phyloP scores from a whole-genome alignment of 2,329 filamentous ascomycete species.

The Apiospora pterosperma region DNA sequence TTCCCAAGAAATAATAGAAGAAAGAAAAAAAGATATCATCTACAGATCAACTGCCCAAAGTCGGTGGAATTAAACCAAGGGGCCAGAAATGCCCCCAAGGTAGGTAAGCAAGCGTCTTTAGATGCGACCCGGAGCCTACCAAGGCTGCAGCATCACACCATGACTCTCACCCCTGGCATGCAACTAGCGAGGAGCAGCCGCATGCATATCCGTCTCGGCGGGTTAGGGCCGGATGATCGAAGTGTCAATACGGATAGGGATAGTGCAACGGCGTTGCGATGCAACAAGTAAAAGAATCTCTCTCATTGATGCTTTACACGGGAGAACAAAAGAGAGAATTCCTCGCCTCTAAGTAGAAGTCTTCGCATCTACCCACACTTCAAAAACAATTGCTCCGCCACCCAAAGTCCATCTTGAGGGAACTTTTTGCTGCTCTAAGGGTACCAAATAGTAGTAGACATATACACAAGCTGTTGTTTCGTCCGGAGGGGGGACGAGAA shows the following conservation, averaged over 20 bases:
- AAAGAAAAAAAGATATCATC: no score
- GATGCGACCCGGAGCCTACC: no score
- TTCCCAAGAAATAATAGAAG: no score
- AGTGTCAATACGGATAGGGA: background rate
- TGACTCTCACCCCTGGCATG: background rate
- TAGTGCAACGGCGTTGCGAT: background rate
- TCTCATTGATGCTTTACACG: slow-evolving; percentile 17
- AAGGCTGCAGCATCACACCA: background rate
- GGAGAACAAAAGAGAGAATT: slow-evolving; percentile 10
- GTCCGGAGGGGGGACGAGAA: background rate
- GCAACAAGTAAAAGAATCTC: background rate
- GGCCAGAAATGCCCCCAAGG: no score
- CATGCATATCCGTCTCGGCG: background rate
- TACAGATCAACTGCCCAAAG: no score
- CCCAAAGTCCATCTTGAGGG: slow-evolving; percentile 2
- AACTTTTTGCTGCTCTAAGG: slow-evolving; percentile 9
- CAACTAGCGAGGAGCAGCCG: background rate
- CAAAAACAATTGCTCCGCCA: slow-evolving; percentile 1
- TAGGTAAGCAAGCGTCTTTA: no score
- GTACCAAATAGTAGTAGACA: slow-evolving; percentile 15
- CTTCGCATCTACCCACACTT: background rate
- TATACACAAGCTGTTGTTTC: slow-evolving; percentile 10
- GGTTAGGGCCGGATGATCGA: background rate
- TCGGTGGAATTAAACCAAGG: no score
- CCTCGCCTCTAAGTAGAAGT: background rate